A percentile compares a stretch with the other conserved stretches of the same genome.
Conservation (phyloP, 257 asterid species). For the Solanum stenotomum region DNA sequence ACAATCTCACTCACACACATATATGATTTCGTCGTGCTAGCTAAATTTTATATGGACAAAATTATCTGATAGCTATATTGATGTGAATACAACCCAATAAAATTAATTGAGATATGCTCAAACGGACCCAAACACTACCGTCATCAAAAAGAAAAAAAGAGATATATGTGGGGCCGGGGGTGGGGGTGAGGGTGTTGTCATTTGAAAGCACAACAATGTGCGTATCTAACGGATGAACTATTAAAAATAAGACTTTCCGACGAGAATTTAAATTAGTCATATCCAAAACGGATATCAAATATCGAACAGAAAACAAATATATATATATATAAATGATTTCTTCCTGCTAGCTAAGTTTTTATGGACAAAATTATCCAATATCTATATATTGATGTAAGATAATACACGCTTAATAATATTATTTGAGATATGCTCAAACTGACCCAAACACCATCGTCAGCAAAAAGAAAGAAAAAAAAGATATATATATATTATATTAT, state of each 20-base stretch:
- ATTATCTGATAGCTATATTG: neutral
- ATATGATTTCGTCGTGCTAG: neutral
- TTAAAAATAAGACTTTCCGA: neutral
- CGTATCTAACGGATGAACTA: neutral
- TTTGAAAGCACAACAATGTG: neutral
- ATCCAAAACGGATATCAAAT: neutral
- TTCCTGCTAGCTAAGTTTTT: neutral
- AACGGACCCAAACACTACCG: neutral
- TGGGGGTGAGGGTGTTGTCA: neutral
- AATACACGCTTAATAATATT: neutral
- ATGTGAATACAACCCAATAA: neutral
- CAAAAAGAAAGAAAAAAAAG: neutral
- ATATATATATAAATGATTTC: neutral
- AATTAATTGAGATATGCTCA: neutral
- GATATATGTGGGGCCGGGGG: too few species aligned
- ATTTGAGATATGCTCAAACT: neutral
- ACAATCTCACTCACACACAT: neutral
- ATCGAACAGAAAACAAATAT: fast-evolving
- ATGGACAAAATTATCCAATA: neutral
- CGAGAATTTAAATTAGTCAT: neutral
- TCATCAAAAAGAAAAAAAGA: neutral
- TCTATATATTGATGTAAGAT: neutral
- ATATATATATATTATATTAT: too few species aligned
- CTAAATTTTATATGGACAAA: neutral
- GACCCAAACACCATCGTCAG: fast-evolving